Conservation (phyloP, 1,284 basidiomycete genomes). For the Cutaneotrichosporon cutaneum region DNA sequence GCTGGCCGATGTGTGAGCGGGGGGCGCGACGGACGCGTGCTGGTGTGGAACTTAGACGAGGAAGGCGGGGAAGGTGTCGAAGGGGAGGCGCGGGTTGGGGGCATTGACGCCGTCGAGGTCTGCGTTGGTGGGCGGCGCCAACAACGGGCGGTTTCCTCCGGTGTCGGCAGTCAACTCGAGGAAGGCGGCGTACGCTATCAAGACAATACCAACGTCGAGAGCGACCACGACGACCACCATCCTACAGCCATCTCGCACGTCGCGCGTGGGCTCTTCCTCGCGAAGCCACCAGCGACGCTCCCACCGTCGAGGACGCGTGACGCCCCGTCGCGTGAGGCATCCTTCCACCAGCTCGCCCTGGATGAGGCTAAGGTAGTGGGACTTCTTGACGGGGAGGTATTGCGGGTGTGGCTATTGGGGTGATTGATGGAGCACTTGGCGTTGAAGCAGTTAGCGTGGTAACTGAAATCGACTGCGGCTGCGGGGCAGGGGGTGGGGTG, state of each 20-base stretch:
- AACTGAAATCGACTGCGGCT: too few relatives aligned
- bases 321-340: conserved; percentile 3
- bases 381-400: conserved; percentile 30
- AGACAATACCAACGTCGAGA: conserved; percentile 9
- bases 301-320: conserved; percentile 6
- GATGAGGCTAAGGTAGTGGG: conserved; percentile 54
- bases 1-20: conserved; percentile 46
- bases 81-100: conserved; percentile 28
- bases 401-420: conserved; percentile 48
- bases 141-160: too few relatives aligned
- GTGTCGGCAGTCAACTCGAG: background rate
- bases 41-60: conserved; percentile 53
- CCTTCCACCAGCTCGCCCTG: conserved; percentile 45
- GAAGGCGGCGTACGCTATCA: background rate
- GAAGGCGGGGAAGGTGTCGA: conserved; percentile 13
- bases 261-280: conserved; percentile 44
- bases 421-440: too few relatives aligned
- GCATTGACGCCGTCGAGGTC: conserved; percentile 47
- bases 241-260: conserved; percentile 46
- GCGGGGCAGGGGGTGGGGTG: too few relatives aligned
- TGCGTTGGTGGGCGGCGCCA: conserved; percentile 27
- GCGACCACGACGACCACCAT: conserved; percentile 31
- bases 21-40: conserved; percentile 45
- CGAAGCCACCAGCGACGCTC: conserved; percentile 30
- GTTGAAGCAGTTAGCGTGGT: too few relatives aligned